Evolutionary conservation across 2,329 filamentous ascomycete species (phyloP), one percentile per base, ranked within the genome.

Genomic region (Corynespora cassiicola): DNA sequence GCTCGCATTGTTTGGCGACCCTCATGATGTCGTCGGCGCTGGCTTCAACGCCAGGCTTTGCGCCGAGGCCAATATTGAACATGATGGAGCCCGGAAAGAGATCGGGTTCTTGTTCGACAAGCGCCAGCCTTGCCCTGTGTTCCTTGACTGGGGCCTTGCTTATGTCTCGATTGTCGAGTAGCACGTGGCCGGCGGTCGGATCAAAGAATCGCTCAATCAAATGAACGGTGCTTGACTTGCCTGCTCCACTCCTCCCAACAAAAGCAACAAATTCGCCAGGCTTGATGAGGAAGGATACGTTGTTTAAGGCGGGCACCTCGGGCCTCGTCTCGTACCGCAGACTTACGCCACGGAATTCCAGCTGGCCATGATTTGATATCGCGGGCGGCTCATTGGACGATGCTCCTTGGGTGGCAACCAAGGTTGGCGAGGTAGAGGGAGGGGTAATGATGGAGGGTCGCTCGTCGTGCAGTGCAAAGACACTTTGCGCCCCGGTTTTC

Each of bases 141-240:
- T 38, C 45, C 27, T 59, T 52, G 1, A 72, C 68, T 18, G 70
- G 45, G 28, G 66, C 56, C 26, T 59, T 55, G 8, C 67, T 65
- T 20, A 76, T 64, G 45, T 76, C 65, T 21, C 65, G 52, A 3
- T 70, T 70, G 33, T 75, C 71, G 10, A 75, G 46, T n/a, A 58
- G 49, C 1, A 75, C 58, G 14, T 54, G 45, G 11, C 73, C 73
- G 4, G 54, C 39, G 3, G 63, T 68, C 6, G 69, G 65, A 33
- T 74, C 72, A 42, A 70, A 74, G 50, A 75, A 75, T 6, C 73
- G 60, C 36, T 75, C 73, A 7, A 75, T 65, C n/a, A 75, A 49
- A n/a, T 71, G 60, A 8, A 75, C 63, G 2, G 67, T 65, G n/a
- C 70, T 71, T 1, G 69, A 72, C 50, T 75, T 76, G 15, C 73